Evolutionary conservation across 2,329 filamentous ascomycete genomes (phyloP).

Genomic region (Alternaria sp.): DNA sequence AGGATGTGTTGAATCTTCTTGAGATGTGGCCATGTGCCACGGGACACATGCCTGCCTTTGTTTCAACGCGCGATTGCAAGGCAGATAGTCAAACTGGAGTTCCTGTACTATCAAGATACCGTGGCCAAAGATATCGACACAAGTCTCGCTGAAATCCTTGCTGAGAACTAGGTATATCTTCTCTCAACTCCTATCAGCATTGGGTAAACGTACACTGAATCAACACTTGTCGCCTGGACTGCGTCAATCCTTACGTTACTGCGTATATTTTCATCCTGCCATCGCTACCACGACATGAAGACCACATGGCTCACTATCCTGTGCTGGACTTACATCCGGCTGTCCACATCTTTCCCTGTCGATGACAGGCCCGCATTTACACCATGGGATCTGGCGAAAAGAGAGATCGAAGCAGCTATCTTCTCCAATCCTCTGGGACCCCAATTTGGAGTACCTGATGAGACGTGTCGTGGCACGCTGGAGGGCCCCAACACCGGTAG

Average conservation of each 20-base stretch:
- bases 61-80: not conserved
- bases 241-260: not conserved
- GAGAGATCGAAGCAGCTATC: not conserved
- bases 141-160: not conserved
- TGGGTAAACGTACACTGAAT: not conserved
- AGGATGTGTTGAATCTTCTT: not conserved
- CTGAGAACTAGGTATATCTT: not conserved
- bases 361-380: slow-evolving; percentile 11
- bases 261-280: not conserved
- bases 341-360: slow-evolving; percentile 6
- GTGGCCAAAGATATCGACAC: not conserved
- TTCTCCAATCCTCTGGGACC: slow-evolving; percentile 4
- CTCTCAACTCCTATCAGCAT: not conserved
- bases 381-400: slow-evolving; percentile 9
- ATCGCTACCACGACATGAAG: slow-evolving; percentile 5
- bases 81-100: not conserved
- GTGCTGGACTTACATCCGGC: not conserved
- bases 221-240: not conserved
- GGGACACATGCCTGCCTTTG: slow-evolving; percentile 5
- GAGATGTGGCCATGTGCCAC: slow-evolving; percentile 2
- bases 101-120: not conserved
- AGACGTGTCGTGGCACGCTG: not conserved
- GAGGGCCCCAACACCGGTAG: not conserved
- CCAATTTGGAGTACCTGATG: not conserved
- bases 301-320: not conserved